These are phyloP conservation scores for Eimeria zaria DNA, from an alignment of 169 alveolate genomes.

Conservation along the genomic window DNA sequence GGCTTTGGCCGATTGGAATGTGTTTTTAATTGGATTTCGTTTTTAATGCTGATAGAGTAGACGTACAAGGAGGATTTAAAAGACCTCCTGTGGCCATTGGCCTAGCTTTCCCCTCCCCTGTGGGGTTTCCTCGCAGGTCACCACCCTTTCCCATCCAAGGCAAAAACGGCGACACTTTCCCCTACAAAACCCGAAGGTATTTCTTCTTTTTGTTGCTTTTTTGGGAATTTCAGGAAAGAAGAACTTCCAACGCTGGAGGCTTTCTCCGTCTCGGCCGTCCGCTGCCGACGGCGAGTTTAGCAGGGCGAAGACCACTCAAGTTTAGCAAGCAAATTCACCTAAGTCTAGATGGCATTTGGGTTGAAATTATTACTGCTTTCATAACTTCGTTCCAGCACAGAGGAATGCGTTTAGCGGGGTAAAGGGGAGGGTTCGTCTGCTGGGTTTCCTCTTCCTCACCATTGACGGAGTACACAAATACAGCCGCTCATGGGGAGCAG, in stretches of 20 bases:
- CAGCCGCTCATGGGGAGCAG: constrained; percentile 66
- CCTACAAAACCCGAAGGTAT: neutral
- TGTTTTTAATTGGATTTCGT: neutral
- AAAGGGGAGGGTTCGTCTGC: neutral
- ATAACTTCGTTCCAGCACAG: neutral
- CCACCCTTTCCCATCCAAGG: neutral
- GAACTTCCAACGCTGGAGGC: neutral
- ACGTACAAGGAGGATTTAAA: neutral
- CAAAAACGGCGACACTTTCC: neutral
- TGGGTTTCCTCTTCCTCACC: neutral
- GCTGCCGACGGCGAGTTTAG: constrained; percentile 3
- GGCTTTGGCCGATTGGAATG: neutral
- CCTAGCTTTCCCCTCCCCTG: constrained; percentile 33
- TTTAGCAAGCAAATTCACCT: neutral
- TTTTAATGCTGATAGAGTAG: neutral
- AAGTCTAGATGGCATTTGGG: neutral
- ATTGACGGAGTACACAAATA: neutral
- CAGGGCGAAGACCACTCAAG: neutral
- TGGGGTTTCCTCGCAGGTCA: constrained; percentile 70
- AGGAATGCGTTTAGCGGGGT: neutral
- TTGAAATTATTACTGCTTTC: neutral
- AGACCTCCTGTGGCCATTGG: constrained; percentile 12
- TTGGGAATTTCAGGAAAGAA: neutral
- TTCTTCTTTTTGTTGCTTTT: neutral
- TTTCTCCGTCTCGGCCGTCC: constrained; percentile 34